Percentiles rank a stretch among this genome's conserved stretches.
Evolutionary conservation across 2,329 filamentous ascomycete genomes (phyloP).

Genomic region (Lanzia echinophila): DNA sequence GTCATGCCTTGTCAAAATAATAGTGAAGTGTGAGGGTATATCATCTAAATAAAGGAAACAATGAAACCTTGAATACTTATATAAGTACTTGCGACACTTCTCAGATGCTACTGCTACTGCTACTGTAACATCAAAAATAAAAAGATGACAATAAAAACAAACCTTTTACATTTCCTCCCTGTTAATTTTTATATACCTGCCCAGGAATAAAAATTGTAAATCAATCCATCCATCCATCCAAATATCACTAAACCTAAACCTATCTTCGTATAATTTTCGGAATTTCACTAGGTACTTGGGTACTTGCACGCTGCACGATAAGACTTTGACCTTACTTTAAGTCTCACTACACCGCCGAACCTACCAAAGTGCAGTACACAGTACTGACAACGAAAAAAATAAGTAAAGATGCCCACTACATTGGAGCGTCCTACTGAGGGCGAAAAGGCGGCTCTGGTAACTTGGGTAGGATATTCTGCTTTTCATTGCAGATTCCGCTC

Average conservation of each 20-base stretch:
- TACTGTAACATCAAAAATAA: too few relatives aligned
- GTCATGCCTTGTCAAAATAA: too few relatives aligned
- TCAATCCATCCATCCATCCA: background rate
- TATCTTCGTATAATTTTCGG: slow-evolving; percentile 7
- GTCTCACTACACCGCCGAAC: slow-evolving; percentile 9
- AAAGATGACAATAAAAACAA: too few relatives aligned
- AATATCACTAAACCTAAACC: slow-evolving; percentile 1
- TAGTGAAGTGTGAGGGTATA: too few relatives aligned
- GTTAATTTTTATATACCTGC: too few relatives aligned
- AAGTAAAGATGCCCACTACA: slow-evolving; percentile 6
- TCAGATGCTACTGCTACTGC: too few relatives aligned
- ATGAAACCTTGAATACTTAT: too few relatives aligned
- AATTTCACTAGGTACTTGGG: too few relatives aligned
- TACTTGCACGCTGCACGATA: slow-evolving; percentile 9
- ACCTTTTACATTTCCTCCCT: too few relatives aligned
- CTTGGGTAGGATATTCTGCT: slow-evolving; percentile 39
- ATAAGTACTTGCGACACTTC: too few relatives aligned
- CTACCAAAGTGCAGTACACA: background rate
- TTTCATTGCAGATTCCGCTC: slow-evolving; percentile 10
- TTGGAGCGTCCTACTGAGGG: slow-evolving; percentile 7
- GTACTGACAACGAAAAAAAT: background rate
- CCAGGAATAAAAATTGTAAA: background rate
- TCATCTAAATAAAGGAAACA: too few relatives aligned
- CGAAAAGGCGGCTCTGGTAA: slow-evolving; percentile 44
- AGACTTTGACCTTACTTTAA: slow-evolving; percentile 7